Evolutionary conservation across 108 stramenopile species (phyloP), one percentile per base, ranked within the genome.

Genomic region (Epithemia pelagica): DNA sequence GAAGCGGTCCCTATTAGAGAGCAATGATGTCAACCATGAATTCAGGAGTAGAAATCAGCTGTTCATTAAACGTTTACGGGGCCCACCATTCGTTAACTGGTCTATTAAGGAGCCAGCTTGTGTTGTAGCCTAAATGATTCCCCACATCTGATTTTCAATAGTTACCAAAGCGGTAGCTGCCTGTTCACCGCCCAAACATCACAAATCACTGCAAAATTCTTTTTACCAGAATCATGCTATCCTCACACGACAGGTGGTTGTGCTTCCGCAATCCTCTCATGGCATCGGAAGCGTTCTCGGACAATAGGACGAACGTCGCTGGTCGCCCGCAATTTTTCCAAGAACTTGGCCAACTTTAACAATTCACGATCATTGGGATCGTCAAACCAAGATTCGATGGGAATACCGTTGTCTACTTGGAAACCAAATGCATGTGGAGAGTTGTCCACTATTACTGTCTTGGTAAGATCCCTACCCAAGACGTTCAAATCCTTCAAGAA

Each of bases 321-420:
- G 32, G 68, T 83, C n/a, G 73, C 75, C 30, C 86, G 80, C 54
- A 97, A 74, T 23, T 74, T 80, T 61, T 84, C 31, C 58, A 98
- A 76, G 69, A 99, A 96, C 23, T 79, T 70, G 58, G 92, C 87
- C 31, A 99, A 81, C 63, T 96, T 95, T 22, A 87, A 57, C 66
- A 99, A 75, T 65, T 97, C 97, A 28, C 72, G 85, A 66, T 99
- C 98, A 28, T 78, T 68, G 3, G 73, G 83, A 82, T 97, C 96
- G 64, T 99, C 98, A 79, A 96, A 98, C 96, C 96, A 99, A 31
- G 85, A 87, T 82, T 96, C 96, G 71, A 98, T 98, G 57, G 97
- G 97, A 26, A 99, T 95, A 53, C 96, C 98, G 81, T 99, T 99
- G 75, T 95, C 92, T 7, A 89, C 78, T 59, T 97, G 96, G 74